Percentiles rank a stretch among this genome's conserved stretches.
These are phyloP conservation scores for Teunomyces kruisii DNA, from an alignment of 805 yeast species.

Conservation along the genomic window DNA sequence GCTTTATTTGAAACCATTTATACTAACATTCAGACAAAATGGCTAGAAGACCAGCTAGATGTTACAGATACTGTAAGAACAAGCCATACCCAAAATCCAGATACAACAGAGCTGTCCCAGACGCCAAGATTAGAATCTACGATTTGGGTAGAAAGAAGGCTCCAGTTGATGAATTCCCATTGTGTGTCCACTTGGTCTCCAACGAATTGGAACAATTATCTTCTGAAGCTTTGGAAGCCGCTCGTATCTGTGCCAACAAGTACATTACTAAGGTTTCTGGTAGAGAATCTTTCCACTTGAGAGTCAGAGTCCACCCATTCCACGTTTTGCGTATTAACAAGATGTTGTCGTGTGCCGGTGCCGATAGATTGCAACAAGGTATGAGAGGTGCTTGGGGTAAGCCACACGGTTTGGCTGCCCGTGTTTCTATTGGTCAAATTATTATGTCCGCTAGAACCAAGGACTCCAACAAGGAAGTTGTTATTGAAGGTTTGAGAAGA, in stretches of 20 bases:
- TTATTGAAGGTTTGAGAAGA: conserved; percentile 99
- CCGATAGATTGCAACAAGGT: conserved; percentile 99
- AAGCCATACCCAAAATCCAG: conserved; percentile 99
- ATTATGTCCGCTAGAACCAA: conserved; percentile 97
- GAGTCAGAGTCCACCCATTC: conserved; percentile 99
- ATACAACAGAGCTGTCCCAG: conserved; percentile 99
- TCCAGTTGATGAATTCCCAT: conserved; percentile 98
- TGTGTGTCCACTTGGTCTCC: conserved; percentile 98
- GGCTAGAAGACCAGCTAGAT: conserved; percentile 99
- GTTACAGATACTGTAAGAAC: conserved; percentile 99
- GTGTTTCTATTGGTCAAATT: conserved; percentile 98
- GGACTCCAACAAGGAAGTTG: conserved; percentile 97
- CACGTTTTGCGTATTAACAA: conserved; percentile 99
- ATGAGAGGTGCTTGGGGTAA: conserved; percentile 99
- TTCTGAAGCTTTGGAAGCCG: conserved; percentile 99
- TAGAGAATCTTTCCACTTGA: conserved; percentile 99
- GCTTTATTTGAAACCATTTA: background rate
- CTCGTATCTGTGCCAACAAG: conserved; percentile 99
- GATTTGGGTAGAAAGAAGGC: conserved; percentile 99
- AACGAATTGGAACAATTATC: conserved; percentile 99
- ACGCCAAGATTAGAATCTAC: conserved; percentile 97
- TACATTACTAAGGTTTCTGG: conserved; percentile 97
- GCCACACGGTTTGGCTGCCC: conserved; percentile 99
- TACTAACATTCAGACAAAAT: conserved; percentile 54
- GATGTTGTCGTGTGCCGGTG: conserved; percentile 99